Conservation (phyloP, 2,329 filamentous ascomycete species). For the Cryphonectria carpinicola region DNA sequence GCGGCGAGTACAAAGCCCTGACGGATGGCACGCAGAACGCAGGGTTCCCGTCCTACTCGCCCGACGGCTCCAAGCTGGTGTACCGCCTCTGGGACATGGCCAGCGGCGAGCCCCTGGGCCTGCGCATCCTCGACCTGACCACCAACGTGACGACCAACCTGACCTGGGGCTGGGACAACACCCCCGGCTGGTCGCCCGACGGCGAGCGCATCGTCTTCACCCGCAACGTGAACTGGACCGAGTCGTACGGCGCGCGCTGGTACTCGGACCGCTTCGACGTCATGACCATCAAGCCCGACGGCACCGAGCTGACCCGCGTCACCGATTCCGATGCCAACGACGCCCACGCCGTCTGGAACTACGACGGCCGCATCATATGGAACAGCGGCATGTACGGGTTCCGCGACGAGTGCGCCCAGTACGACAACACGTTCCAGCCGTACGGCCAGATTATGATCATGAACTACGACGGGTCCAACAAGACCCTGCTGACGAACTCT, state of each 20-base stretch:
- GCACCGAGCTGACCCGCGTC: conserved; percentile 41
- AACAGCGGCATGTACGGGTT: conserved; percentile 48
- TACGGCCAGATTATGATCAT: conserved; percentile 49
- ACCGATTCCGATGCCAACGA: conserved; percentile 44
- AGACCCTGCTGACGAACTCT: conserved; percentile 36
- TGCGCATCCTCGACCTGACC: conserved; percentile 39
- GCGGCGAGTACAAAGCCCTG: conserved; percentile 35
- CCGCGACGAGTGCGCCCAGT: conserved; percentile 44
- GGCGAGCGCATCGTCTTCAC: conserved; percentile 45
- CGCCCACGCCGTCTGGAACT: conserved; percentile 48
- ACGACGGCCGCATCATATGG: conserved; percentile 46
- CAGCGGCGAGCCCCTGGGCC: conserved; percentile 33
- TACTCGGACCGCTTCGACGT: conserved; percentile 41
- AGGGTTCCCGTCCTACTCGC: conserved; percentile 45
- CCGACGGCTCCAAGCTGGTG: conserved; percentile 42
- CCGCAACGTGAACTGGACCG: conserved; percentile 35
- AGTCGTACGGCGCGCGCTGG: conserved; percentile 16
- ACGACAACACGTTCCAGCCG: conserved; percentile 49
- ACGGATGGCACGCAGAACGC: conserved; percentile 41
- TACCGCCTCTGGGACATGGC: conserved; percentile 36
- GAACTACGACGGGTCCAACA: conserved; percentile 44
- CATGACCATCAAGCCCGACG: conserved; percentile 46
- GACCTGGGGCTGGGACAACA: conserved; percentile 43
- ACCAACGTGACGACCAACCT: conserved; percentile 34
- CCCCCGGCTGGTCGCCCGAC: conserved; percentile 44